Conservation (phyloP, 192 early-diverging fungal species). For the Piromyces sp. region DNA sequence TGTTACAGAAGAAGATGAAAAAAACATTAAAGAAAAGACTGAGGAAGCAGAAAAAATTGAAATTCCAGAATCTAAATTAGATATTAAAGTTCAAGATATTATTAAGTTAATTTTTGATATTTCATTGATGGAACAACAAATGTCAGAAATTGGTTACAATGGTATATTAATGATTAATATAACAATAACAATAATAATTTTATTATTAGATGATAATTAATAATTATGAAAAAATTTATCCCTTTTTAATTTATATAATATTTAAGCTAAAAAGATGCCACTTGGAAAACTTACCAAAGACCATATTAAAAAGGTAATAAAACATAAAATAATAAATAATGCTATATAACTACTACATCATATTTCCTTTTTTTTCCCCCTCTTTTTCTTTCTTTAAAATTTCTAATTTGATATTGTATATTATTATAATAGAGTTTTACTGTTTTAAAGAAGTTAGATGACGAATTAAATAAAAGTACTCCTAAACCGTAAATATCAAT, state of each 20-base stretch:
- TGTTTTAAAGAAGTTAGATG: slow-evolving; percentile 35
- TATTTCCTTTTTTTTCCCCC: too few species aligned
- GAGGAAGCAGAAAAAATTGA: slow-evolving; percentile 7
- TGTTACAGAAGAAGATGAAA: slow-evolving; percentile 25
- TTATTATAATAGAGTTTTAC: slow-evolving; percentile 27
- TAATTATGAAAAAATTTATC: too few species aligned
- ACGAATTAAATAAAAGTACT: slow-evolving; percentile 9
- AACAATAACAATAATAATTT: neutral
- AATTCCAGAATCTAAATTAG: slow-evolving; percentile 19
- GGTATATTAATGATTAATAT: slow-evolving; percentile 3
- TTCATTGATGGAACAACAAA: slow-evolving; percentile 30
- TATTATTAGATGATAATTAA: too few species aligned
- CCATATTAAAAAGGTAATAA: slow-evolving; percentile 25
- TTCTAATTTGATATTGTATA: too few species aligned
- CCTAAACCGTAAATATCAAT: neutral
- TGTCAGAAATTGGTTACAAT: slow-evolving; percentile 53
- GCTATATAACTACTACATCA: too few species aligned
- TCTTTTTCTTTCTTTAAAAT: too few species aligned
- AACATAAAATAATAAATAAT: too few species aligned
- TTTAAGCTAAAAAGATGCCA: slow-evolving; percentile 45
- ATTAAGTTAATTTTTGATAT: slow-evolving; percentile 54
- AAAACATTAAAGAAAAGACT: neutral
- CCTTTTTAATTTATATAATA: neutral
- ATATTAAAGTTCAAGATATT: slow-evolving; percentile 29
- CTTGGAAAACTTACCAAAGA: slow-evolving; percentile 53